Conservation (phyloP, 331 rosid species). For the Ulmus americana region DNA sequence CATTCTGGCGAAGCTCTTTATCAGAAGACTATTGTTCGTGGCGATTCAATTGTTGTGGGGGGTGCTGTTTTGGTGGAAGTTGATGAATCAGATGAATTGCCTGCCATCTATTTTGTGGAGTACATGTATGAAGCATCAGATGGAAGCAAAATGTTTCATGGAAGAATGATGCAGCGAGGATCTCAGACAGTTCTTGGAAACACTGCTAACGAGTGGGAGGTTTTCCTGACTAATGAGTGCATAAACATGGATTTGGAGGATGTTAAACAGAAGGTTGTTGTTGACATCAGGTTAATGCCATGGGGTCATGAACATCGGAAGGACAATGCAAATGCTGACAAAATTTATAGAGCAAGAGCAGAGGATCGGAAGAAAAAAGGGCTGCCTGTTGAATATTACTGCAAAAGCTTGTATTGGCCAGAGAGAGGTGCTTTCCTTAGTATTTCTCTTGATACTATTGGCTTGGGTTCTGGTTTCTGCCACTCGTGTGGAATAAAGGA, state of each 20-base stretch:
- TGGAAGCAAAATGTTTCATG: conserved; percentile 77
- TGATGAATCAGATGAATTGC: conserved; percentile 47
- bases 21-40: conserved; percentile 47
- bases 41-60: conserved; percentile 61
- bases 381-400: conserved; percentile 58
- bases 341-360: conserved; percentile 58
- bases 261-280: conserved; percentile 40
- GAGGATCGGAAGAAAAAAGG: conserved; percentile 83
- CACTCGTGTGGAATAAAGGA: conserved; percentile 56
- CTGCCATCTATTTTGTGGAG: conserved; percentile 57
- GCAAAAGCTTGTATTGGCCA: conserved; percentile 82
- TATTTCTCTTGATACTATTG: conserved; percentile 52
- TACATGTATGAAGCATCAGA: conserved; percentile 66
- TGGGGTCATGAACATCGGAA: conserved; percentile 83
- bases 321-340: conserved; percentile 48
- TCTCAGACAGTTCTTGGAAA: conserved; percentile 82
- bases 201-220: conserved; percentile 75
- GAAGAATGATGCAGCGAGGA: conserved; percentile 67
- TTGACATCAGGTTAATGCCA: conserved; percentile 36
- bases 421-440: conserved; percentile 74
- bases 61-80: conserved; percentile 57
- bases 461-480: conserved; percentile 72
- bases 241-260: conserved; percentile 43
- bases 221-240: conserved; percentile 79
- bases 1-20: conserved; percentile 48